Conservation (phyloP, 2,329 filamentous ascomycete species). For the Pseudopithomyces maydicus region DNA sequence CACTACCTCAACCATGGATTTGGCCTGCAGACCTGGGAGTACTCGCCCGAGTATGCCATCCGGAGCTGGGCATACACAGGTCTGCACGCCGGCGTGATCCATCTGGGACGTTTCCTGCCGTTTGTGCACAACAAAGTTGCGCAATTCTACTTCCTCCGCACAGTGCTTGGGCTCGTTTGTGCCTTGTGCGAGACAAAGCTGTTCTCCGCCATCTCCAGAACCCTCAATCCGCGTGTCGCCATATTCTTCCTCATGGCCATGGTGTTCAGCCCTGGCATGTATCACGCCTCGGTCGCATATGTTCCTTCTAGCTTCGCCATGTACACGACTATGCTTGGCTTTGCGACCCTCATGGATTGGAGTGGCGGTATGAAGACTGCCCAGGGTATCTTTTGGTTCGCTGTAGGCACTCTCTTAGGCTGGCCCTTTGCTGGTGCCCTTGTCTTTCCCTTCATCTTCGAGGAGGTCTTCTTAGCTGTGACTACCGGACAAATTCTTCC, state of each 20-base stretch:
- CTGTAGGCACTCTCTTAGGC: constrained; percentile 80
- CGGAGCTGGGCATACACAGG: constrained; percentile 91
- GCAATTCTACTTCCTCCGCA: constrained; percentile 89
- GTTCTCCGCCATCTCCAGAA: constrained; percentile 76
- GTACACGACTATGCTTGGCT: constrained; percentile 87
- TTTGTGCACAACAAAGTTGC: constrained; percentile 50
- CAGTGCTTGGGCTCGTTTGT: constrained; percentile 74
- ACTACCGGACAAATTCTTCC: constrained; percentile 64
- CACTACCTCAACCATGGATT: constrained; percentile 94
- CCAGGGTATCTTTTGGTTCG: constrained; percentile 88
- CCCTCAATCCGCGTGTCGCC: constrained; percentile 81
- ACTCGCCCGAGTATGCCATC: constrained; percentile 92
- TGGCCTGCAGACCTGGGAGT: constrained; percentile 97
- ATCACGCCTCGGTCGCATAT: constrained; percentile 85
- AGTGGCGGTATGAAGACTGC: constrained; percentile 77
- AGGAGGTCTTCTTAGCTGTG: constrained; percentile 68
- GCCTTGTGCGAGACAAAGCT: constrained; percentile 82
- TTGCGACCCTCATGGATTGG: constrained; percentile 91
- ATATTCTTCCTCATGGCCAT: constrained; percentile 81
- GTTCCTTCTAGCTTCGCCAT: constrained; percentile 96
- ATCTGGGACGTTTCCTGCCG: constrained; percentile 63
- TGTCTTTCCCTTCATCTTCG: constrained; percentile 76
- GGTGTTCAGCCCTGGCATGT: constrained; percentile 85
- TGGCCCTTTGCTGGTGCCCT: constrained; percentile 94
- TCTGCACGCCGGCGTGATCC: constrained; percentile 76